phyloP scores from a whole-genome alignment of 768 basidiomycete genomes.

The Pisolithus microcarpus region DNA sequence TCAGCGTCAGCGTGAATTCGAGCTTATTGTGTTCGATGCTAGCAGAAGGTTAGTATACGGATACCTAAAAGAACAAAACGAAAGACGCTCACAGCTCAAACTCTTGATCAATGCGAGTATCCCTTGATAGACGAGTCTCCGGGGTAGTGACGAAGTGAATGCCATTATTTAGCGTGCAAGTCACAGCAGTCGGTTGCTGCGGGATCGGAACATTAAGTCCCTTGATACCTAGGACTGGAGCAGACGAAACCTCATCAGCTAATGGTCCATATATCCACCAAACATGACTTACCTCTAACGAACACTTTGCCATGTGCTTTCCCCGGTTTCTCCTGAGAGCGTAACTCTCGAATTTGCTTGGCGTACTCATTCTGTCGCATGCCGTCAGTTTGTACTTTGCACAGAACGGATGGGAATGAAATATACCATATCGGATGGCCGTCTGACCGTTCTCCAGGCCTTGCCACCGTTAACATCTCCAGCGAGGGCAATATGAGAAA shows the following conservation, averaged over 20 bases:
- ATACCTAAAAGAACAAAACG: too few relatives aligned
- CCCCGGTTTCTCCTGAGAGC: conserved; percentile 65
- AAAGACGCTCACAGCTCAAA: conserved; percentile 70
- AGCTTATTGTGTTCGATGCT: conserved; percentile 93
- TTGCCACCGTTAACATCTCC: conserved; percentile 76
- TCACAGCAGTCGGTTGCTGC: conserved; percentile 61
- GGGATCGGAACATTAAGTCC: conserved; percentile 75
- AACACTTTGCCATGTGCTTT: conserved; percentile 92
- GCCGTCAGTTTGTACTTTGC: not conserved
- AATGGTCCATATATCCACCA: not conserved
- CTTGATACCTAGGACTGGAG: conserved; percentile 67
- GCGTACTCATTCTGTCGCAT: conserved; percentile 82
- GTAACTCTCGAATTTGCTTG: conserved; percentile 79
- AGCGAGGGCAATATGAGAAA: conserved; percentile 62
- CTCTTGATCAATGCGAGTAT: conserved; percentile 74
- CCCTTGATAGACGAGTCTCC: conserved; percentile 51
- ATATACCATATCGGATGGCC: conserved; percentile 91
- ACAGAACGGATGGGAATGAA: not conserved
- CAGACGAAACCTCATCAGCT: not conserved
- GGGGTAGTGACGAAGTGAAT: conserved; percentile 94
- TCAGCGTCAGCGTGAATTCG: conserved; percentile 87
- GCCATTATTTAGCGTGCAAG: conserved; percentile 91
- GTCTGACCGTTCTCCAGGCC: conserved; percentile 82
- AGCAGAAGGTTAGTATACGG: not conserved
- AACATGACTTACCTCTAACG: conserved; percentile 61